Evolutionary conservation across 2,329 filamentous ascomycete species (phyloP), one percentile per base, ranked within the genome.

Genomic region (Fusarium sp.): DNA sequence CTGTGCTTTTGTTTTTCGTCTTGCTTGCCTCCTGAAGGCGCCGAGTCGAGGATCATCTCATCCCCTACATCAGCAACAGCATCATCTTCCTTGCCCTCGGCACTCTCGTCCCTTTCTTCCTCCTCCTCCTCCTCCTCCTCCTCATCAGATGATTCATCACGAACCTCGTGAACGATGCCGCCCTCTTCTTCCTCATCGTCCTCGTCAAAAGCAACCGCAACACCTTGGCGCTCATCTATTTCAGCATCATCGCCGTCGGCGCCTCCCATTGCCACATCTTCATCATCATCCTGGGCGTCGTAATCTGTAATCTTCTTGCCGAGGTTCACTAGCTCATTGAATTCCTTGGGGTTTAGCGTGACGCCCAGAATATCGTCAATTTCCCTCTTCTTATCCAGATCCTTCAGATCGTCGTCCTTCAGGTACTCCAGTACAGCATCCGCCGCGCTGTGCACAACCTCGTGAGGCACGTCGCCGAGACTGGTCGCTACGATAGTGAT

Each of bases 291-390:
- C 78, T 98, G 94, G 39, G 93, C 93, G 80, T 98, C 93, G 80
- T 98, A 99, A 79, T 99, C 96, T 50, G 96, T 99, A 68, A 99
- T 97, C 82, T 99, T 99, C 84, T 99, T 99, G 69, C 95, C 94
- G 43, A 99, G 84, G 77, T 98, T 99, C 57, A 98, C 91, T 71
- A 99, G 83, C 82, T 98, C 95, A 77, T 98, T 98, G 83, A 98
- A 99, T 78, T 97, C 91, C 78, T 98, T 97, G 2, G 93, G 88
- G 49, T 87, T 91, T 84, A 98, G 88, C 1, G 90, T 90, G 36
- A 87, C 87, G n/a, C 95, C 96, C 42, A 99, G 81, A 63, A 98
- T 90, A 70, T 98, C 96, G 74, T 99, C 96, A 43, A 98, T 90
- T 78, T 98, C 94, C 81, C 95, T 97, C 85, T 99, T 99, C 85